phyloP scores from a whole-genome alignment of 306 rosid genomes.

The Malus sieversii region DNA sequence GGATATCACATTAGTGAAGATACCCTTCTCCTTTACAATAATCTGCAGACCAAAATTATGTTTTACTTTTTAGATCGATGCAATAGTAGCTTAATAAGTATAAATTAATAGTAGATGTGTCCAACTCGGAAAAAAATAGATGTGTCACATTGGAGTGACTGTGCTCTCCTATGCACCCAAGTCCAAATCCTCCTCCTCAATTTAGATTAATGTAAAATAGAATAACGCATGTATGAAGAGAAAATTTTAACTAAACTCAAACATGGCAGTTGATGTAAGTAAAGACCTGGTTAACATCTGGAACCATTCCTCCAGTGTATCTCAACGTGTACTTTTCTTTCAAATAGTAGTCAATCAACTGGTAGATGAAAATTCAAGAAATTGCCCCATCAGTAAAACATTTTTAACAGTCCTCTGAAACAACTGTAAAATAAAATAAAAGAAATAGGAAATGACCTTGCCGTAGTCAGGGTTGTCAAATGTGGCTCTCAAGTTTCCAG shows the following conservation, averaged over 20 bases:
- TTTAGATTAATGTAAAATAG: neutral
- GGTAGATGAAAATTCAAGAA: conserved; percentile 17
- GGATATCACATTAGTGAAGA: conserved; percentile 86
- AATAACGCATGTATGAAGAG: neutral
- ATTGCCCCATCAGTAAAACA: neutral
- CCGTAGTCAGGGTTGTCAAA: conserved; percentile 77
- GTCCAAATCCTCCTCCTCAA: neutral
- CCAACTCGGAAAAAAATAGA: no score
- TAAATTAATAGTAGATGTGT: neutral
- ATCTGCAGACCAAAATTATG: conserved; percentile 35
- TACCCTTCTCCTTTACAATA: conserved; percentile 89
- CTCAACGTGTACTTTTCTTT: conserved; percentile 89
- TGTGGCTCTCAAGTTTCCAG: conserved; percentile 98
- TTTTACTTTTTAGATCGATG: neutral
- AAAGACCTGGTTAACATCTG: conserved; percentile 90
- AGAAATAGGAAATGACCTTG: conserved; percentile 38
- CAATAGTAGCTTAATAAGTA: neutral
- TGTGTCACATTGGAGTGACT: neutral
- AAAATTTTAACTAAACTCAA: neutral
- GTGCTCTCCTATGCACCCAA: neutral
- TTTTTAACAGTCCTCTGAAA: neutral
- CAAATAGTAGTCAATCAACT: conserved; percentile 81
- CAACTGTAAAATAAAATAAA: neutral
- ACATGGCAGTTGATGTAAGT: neutral
- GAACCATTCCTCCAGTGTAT: conserved; percentile 99